A percentile compares a stretch with the other conserved stretches of the same genome.
Evolutionary conservation across 2,329 filamentous ascomycete species (phyloP).

Genomic region (Chrysoporthe puriensis): DNA sequence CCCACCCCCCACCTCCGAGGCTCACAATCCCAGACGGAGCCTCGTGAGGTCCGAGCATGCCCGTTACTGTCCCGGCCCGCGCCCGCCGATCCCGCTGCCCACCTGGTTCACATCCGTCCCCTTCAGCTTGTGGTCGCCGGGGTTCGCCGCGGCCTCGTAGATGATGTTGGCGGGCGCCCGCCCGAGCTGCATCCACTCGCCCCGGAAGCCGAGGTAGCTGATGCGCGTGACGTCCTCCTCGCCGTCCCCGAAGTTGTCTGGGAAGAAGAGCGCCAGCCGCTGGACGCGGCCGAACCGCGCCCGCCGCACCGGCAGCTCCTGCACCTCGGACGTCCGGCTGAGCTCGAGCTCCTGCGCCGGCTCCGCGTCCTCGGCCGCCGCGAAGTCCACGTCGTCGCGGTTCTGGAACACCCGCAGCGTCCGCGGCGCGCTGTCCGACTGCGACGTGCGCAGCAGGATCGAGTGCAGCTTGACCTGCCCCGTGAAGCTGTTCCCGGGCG

Average conservation of each 20-base stretch:
- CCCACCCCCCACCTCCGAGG: neutral
- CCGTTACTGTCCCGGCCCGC: conserved; percentile 40
- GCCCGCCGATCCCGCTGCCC: conserved; percentile 56
- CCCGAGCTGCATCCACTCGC: conserved; percentile 87
- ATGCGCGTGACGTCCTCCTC: conserved; percentile 81
- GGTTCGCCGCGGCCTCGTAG: conserved; percentile 94
- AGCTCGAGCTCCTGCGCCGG: conserved; percentile 79
- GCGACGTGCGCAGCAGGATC: conserved; percentile 80
- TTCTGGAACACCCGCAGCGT: conserved; percentile 90
- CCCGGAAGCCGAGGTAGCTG: conserved; percentile 88
- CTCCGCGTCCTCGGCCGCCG: conserved; percentile 67
- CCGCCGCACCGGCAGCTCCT: conserved; percentile 87
- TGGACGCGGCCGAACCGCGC: conserved; percentile 87
- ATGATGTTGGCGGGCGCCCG: conserved; percentile 82
- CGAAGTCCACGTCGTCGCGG: conserved; percentile 84
- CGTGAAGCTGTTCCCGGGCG: conserved; percentile 68
- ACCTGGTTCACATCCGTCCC: conserved; percentile 58
- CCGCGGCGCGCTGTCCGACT: conserved; percentile 70
- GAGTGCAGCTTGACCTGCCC: conserved; percentile 92
- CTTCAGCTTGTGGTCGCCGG: conserved; percentile 77
- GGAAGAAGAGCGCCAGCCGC: conserved; percentile 81
- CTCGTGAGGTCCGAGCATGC: neutral
- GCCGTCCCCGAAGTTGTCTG: conserved; percentile 83
- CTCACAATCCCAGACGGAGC: neutral
- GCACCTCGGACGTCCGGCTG: conserved; percentile 76